These are phyloP conservation scores for Panicum hallii DNA, from an alignment of 202 grass and related monocot species.

Conservation along the genomic window DNA sequence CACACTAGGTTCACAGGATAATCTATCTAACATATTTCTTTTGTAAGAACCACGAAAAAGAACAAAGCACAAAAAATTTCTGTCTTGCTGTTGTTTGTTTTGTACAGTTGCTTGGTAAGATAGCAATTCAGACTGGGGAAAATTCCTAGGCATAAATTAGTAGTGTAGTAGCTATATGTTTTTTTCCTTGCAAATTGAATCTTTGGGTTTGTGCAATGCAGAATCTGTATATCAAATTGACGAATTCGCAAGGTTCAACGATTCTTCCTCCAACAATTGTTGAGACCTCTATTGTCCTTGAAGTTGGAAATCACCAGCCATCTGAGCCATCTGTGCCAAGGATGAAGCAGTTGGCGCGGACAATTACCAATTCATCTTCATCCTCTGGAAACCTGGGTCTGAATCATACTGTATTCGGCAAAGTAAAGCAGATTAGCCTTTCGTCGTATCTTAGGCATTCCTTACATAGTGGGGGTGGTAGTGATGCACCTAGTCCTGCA, in stretches of 20 bases:
- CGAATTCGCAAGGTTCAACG: slow-evolving; percentile 86
- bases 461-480: slow-evolving; percentile 57
- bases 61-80: background rate
- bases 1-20: background rate
- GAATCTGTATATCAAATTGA: slow-evolving; percentile 90
- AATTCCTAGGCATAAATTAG: background rate
- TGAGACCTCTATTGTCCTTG: slow-evolving; percentile 78
- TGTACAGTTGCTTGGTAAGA: background rate
- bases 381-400: slow-evolving; percentile 92
- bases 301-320: slow-evolving; percentile 85
- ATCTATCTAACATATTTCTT: background rate
- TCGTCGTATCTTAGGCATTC: slow-evolving; percentile 94
- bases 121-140: background rate
- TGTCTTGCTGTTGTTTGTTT: background rate
- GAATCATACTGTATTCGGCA: slow-evolving; percentile 92
- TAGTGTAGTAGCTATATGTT: background rate
- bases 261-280: slow-evolving; percentile 76
- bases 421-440: slow-evolving; percentile 95
- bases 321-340: slow-evolving; percentile 85
- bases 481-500: slow-evolving; percentile 72
- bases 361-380: slow-evolving; percentile 94
- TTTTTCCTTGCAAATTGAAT: slow-evolving; percentile 16
- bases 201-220: slow-evolving; percentile 51
- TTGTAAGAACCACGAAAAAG: slow-evolving; percentile 3
- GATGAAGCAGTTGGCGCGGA: slow-evolving; percentile 92